Base-by-base conservation (phyloP, 805 yeast genomes). In the Candida awuae region DNA sequence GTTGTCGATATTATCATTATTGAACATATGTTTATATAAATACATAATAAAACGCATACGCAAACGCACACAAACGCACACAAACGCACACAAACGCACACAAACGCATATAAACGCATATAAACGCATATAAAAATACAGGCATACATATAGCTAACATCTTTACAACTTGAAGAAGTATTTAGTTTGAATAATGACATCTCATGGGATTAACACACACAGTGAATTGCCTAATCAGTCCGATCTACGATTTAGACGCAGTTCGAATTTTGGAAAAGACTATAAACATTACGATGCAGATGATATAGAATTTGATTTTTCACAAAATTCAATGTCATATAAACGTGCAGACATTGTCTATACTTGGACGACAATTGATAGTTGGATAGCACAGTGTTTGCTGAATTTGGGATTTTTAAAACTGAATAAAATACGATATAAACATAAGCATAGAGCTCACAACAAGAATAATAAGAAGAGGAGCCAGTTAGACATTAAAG, bases 341-440 rank as follows among this genome's bases (percentile, higher is more conserved):
- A 25, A 29, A 21, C 32, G 33, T 17, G 28, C n/a, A 5, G 29
- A 35, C 17, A 16, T 15, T 5, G 17, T 13, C 4, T 35, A 35
- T 35, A 35, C 27, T 15, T 35, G 23, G 26, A 29, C 38, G 17
- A 10, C 26, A 3, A 10, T 9, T n/a, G 16, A 22, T 4, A 27
- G 16, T 2, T 22, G 14, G 17, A 4, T 29, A 5, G 19, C 38
- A 8, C 15, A 35, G 22, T 4, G 21, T 4, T 29, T 35, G 12
- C 13, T 35, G 13, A 14, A 15, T 8, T 20, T 35, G 27, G 15
- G n/a, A 8, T 4, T 35, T 3, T 10, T 35, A 14, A 22, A 18
- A 22, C 5, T 29, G 22, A 34, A 28, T 16, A 28, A 30, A 23
- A n/a, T 30, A n/a, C 35, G 35, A 33, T 20, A 23, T 12, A 22